Evolutionary conservation across 345 rosid species (phyloP).

Genomic region (Bruguiera gymnorhiza): DNA sequence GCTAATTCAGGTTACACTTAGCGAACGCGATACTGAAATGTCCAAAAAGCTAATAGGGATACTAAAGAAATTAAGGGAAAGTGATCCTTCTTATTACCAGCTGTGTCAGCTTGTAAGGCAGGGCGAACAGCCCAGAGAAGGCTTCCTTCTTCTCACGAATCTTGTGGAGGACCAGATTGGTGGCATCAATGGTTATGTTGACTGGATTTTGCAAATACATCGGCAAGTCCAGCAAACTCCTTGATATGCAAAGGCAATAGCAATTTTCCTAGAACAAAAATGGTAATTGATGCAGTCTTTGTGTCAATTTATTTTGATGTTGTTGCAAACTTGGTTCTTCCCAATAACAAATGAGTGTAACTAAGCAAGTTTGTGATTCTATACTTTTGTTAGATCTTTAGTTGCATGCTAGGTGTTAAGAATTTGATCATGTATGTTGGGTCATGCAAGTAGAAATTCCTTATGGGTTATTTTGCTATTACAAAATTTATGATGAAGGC

Average conservation of each 20-base stretch:
- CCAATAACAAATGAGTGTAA: too few species aligned
- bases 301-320: not conserved
- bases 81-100: constrained; percentile 70
- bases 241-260: constrained; percentile 23
- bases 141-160: constrained; percentile 67
- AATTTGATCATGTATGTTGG: not conserved
- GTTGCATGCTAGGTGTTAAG: not conserved
- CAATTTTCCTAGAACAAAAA: not conserved
- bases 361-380: too few species aligned
- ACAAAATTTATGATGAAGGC: not conserved
- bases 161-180: constrained; percentile 83
- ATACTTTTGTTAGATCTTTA: too few species aligned
- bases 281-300: not conserved
- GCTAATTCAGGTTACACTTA: constrained; percentile 55
- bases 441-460: not conserved
- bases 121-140: constrained; percentile 99
- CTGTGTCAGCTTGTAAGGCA: constrained; percentile 76
- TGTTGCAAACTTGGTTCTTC: too few species aligned
- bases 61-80: constrained; percentile 65
- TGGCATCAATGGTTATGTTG: constrained; percentile 69
- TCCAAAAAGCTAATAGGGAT: constrained; percentile 69
- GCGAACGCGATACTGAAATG: constrained; percentile 68
- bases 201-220: constrained; percentile 83
- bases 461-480: not conserved
- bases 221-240: constrained; percentile 86